Conservation (phyloP, 495 filamentous ascomycete genomes). For the Podospora tetraspora region DNA sequence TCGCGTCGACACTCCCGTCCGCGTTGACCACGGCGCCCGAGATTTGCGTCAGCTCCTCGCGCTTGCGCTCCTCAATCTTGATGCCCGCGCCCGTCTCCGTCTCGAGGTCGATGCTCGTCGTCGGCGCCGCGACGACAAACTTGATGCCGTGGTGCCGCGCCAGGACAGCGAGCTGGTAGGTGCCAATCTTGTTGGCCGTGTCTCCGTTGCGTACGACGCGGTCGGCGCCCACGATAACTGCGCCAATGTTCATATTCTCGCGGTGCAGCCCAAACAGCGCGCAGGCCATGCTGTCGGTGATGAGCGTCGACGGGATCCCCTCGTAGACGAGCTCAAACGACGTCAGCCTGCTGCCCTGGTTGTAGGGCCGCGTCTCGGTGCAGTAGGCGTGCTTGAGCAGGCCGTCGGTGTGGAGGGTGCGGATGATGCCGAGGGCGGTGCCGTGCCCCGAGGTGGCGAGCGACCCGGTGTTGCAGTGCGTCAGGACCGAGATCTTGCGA, state of each 20-base stretch:
- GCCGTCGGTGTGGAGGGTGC: slow-evolving; percentile 62
- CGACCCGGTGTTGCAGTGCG: slow-evolving; percentile 97
- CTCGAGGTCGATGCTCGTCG: slow-evolving; percentile 84
- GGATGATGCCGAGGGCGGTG: slow-evolving; percentile 90
- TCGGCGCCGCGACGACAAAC: slow-evolving; percentile 91
- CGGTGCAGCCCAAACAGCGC: slow-evolving; percentile 63
- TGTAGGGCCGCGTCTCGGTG: slow-evolving; percentile 95
- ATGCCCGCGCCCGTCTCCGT: slow-evolving; percentile 73
- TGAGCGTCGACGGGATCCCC: slow-evolving; percentile 82
- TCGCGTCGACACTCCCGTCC: slow-evolving; percentile 46
- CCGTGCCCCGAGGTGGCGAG: slow-evolving; percentile 95
- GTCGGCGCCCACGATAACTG: slow-evolving; percentile 91
- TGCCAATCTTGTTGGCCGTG: slow-evolving; percentile 98
- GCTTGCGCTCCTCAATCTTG: slow-evolving; percentile 78
- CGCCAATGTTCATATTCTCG: slow-evolving; percentile 58
- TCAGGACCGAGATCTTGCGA: slow-evolving; percentile 65
- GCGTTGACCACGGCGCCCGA: slow-evolving; percentile 60
- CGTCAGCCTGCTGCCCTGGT: slow-evolving; percentile 91
- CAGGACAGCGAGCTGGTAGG: slow-evolving; percentile 83
- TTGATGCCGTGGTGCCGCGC: slow-evolving; percentile 83
- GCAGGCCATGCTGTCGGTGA: slow-evolving; percentile 95
- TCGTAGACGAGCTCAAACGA: slow-evolving; percentile 95
- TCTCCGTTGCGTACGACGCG: slow-evolving; percentile 94
- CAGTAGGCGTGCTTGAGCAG: slow-evolving; percentile 78
- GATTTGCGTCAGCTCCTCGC: slow-evolving; percentile 73